A percentile compares a stretch with the other conserved stretches of the same genome.
Evolutionary conservation across 1,284 basidiomycete species (phyloP).

Genomic region (Marasmius sp.): DNA sequence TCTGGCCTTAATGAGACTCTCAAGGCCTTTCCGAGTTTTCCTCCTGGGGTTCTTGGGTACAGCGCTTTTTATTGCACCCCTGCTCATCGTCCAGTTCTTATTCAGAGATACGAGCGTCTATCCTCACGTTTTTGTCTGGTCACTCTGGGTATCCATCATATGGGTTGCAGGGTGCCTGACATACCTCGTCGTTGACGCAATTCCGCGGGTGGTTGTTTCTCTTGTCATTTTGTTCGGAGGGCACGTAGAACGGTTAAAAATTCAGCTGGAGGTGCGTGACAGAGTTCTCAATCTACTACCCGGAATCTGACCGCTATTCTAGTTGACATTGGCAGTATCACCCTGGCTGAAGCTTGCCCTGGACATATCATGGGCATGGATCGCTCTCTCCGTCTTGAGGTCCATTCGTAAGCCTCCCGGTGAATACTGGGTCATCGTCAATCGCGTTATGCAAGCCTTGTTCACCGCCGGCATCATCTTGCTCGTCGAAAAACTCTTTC

Average conservation of each 20-base stretch:
- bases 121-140: slow-evolving; percentile 66
- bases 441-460: slow-evolving; percentile 70
- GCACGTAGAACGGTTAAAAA: slow-evolving; percentile 62
- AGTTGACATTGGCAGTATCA: slow-evolving; percentile 67
- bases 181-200: slow-evolving; percentile 61
- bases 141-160: slow-evolving; percentile 67
- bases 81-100: slow-evolving; percentile 64
- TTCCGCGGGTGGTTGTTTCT: slow-evolving; percentile 57
- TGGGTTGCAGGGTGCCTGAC: slow-evolving; percentile 68
- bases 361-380: slow-evolving; percentile 70
- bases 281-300: neutral
- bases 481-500: slow-evolving; percentile 67
- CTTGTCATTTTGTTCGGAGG: slow-evolving; percentile 56
- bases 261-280: slow-evolving; percentile 56
- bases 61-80: slow-evolving; percentile 65
- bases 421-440: slow-evolving; percentile 66
- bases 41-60: slow-evolving; percentile 57
- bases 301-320: slow-evolving; percentile 18
- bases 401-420: slow-evolving; percentile 58
- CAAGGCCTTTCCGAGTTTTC: slow-evolving; percentile 55
- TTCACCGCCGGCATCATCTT: slow-evolving; percentile 65
- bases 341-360: slow-evolving; percentile 69
- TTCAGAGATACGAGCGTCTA: slow-evolving; percentile 51
- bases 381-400: slow-evolving; percentile 62
- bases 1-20: slow-evolving; percentile 67